Conservation (phyloP, 805 yeast species). For the Metschnikowia orientalis region DNA sequence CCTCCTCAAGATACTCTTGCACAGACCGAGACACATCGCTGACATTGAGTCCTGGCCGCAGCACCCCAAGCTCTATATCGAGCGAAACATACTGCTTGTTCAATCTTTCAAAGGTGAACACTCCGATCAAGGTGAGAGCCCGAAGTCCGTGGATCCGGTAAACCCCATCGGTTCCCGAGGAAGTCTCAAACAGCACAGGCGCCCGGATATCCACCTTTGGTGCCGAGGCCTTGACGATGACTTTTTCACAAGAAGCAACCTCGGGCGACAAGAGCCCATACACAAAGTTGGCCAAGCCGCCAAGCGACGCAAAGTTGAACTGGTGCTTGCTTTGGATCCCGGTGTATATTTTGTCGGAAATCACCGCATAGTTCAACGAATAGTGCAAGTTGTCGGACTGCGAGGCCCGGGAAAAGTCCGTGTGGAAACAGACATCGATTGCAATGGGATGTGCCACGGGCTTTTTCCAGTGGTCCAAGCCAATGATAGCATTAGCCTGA, state of each 20-base stretch:
- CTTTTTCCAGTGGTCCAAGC: slow-evolving; percentile 72
- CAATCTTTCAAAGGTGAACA: slow-evolving; percentile 83
- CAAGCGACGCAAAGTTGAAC: slow-evolving; percentile 39
- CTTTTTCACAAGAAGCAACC: slow-evolving; percentile 45
- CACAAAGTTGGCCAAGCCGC: slow-evolving; percentile 46
- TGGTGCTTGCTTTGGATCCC: slow-evolving; percentile 43
- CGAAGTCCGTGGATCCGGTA: slow-evolving; percentile 47
- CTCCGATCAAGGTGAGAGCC: slow-evolving; percentile 81
- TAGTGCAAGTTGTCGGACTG: slow-evolving; percentile 72
- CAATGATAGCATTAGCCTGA: slow-evolving; percentile 58
- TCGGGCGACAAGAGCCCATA: slow-evolving; percentile 39
- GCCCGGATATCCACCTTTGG: slow-evolving; percentile 60
- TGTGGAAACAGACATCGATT: slow-evolving; percentile 54
- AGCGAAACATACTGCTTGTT: slow-evolving; percentile 65
- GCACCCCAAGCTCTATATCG: slow-evolving; percentile 47
- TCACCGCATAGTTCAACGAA: slow-evolving; percentile 84
- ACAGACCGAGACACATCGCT: slow-evolving; percentile 34
- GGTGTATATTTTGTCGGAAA: slow-evolving; percentile 60
- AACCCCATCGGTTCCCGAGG: slow-evolving; percentile 17
- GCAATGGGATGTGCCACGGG: slow-evolving; percentile 62
- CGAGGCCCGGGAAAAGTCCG: slow-evolving; percentile 74
- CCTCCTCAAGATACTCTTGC: slow-evolving; percentile 59
- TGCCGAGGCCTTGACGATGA: slow-evolving; percentile 37
- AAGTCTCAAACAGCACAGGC: slow-evolving; percentile 11
- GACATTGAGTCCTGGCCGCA: slow-evolving; percentile 16